Evolutionary conservation across 2,329 filamentous ascomycete species (phyloP).

Genomic region (Pseudogymnoascus sp.): DNA sequence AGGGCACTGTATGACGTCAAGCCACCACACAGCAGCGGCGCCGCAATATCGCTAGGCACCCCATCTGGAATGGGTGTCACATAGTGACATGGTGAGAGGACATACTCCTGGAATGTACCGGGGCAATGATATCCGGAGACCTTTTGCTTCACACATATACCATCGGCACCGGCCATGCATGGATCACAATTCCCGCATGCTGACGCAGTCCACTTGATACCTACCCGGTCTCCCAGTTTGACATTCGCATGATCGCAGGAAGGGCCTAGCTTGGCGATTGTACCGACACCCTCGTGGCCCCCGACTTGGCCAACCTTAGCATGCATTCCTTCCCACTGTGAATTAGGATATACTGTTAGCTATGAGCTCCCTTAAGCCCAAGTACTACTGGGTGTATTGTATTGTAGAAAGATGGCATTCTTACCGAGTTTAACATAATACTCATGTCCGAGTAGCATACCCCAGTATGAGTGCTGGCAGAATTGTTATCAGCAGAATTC

Average conservation of each 20-base stretch:
- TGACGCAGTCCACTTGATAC: slow-evolving; percentile 56
- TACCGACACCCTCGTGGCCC: slow-evolving; percentile 62
- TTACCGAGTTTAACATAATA: slow-evolving; percentile 41
- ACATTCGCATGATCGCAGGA: slow-evolving; percentile 48
- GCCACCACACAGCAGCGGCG: slow-evolving; percentile 61
- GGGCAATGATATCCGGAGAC: slow-evolving; percentile 61
- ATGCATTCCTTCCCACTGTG: slow-evolving; percentile 32
- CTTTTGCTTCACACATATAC: slow-evolving; percentile 53
- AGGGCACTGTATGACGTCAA: slow-evolving; percentile 62
- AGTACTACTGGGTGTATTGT: neutral
- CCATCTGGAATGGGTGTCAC: slow-evolving; percentile 62
- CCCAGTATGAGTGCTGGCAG: slow-evolving; percentile 50
- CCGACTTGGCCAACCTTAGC: slow-evolving; percentile 48
- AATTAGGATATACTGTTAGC: slow-evolving; percentile 50
- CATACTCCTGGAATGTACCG: slow-evolving; percentile 68
- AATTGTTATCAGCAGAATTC: neutral
- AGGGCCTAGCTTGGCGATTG: slow-evolving; percentile 57
- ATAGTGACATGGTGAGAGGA: slow-evolving; percentile 56
- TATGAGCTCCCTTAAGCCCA: slow-evolving; percentile 34
- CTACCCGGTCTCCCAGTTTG: slow-evolving; percentile 61
- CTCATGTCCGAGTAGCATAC: slow-evolving; percentile 59
- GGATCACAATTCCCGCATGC: slow-evolving; percentile 47
- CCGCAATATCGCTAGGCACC: slow-evolving; percentile 53
- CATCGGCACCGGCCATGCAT: slow-evolving; percentile 53
- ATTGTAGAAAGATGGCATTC: slow-evolving; percentile 16